A percentile compares a stretch with the other conserved stretches of the same genome.
Evolutionary conservation across 208 protist species (phyloP).

Genomic region (Porcisia deanei): DNA sequence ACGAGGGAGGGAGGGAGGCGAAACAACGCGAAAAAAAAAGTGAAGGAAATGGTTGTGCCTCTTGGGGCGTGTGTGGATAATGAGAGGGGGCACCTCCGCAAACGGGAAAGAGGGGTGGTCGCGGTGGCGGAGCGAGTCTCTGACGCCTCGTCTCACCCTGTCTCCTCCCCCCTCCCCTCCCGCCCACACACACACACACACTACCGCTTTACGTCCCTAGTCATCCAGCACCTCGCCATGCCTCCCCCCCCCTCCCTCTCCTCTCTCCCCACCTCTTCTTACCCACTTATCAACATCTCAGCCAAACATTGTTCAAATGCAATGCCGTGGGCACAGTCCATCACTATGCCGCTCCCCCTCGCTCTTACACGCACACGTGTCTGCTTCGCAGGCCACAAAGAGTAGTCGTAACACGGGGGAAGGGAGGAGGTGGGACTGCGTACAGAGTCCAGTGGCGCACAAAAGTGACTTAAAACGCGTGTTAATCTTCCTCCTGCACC

Average conservation of each 20-base stretch:
- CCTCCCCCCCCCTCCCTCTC: background rate
- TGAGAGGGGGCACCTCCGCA: background rate
- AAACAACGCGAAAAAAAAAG: no score
- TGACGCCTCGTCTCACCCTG: background rate
- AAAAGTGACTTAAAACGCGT: no score
- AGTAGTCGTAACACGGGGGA: background rate
- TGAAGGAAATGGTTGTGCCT: background rate
- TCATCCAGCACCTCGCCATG: background rate
- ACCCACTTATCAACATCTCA: background rate
- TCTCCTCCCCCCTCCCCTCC: background rate
- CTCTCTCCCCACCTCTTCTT: background rate
- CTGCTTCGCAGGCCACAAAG: no score
- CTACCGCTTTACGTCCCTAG: background rate
- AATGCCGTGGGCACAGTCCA: background rate
- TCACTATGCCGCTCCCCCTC: background rate
- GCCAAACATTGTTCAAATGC: background rate
- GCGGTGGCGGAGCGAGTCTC: conserved; percentile 1
- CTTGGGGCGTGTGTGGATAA: background rate
- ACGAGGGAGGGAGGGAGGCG: background rate
- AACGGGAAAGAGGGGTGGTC: background rate
- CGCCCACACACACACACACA: background rate
- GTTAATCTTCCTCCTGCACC: background rate
- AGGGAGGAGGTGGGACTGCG: background rate
- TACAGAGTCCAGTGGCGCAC: background rate
- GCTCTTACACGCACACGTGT: no score